Evolutionary conservation across 305 asterid species (phyloP).

Genomic region (Fraxinus ornus): DNA sequence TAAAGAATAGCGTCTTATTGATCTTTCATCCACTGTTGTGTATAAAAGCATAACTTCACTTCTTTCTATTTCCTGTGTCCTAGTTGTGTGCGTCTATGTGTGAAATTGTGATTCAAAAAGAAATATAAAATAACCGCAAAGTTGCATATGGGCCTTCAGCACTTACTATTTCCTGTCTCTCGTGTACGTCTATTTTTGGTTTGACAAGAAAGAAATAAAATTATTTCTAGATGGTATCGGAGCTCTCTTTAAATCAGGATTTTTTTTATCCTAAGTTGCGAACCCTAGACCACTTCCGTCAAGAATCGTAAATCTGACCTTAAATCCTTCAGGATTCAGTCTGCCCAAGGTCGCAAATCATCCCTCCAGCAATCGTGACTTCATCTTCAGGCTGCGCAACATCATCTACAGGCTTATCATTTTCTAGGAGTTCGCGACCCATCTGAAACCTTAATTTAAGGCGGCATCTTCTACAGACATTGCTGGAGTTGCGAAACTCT

Average conservation of each 20-base stretch:
- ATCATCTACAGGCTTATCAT: neutral
- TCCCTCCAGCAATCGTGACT: neutral
- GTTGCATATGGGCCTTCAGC: neutral
- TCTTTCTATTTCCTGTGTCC: neutral
- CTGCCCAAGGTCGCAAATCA: neutral
- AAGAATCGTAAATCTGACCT: neutral
- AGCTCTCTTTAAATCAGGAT: neutral
- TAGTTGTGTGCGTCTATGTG: neutral
- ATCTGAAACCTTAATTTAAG: neutral
- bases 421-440: neutral
- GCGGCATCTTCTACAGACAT: neutral
- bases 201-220: neutral
- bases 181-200: neutral
- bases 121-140: neutral
- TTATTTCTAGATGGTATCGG: neutral
- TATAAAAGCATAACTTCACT: constrained; percentile 6
- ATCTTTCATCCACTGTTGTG: neutral
- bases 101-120: neutral
- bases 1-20: neutral
- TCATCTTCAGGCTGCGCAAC: neutral
- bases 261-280: neutral
- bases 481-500: neutral
- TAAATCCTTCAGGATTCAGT: neutral
- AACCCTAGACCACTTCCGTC: neutral
- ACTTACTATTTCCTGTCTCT: neutral